These are phyloP conservation scores for Endocladia muricata DNA, from an alignment of 31 red algal genomes.

Conservation along the genomic window DNA sequence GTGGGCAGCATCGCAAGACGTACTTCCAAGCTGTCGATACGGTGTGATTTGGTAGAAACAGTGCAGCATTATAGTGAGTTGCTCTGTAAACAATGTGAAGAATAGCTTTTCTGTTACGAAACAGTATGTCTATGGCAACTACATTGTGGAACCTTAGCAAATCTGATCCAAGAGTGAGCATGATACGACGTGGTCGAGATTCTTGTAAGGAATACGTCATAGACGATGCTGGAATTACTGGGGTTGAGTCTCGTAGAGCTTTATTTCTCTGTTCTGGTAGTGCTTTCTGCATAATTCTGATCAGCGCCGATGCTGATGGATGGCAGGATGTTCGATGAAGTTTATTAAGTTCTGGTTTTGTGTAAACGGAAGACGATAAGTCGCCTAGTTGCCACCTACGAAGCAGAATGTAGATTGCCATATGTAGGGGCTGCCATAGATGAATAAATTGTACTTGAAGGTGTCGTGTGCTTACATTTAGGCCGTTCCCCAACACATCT, in stretches of 20 bases:
- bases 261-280: background rate
- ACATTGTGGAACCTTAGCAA: background rate
- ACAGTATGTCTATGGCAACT: background rate
- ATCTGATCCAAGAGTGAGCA: background rate
- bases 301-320: slow-evolving; percentile 3
- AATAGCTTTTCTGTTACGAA: background rate
- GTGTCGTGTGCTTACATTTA: too few species aligned
- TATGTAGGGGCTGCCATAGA: too few species aligned
- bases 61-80: background rate
- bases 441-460: too few species aligned
- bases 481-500: too few species aligned
- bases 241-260: background rate
- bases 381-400: background rate
- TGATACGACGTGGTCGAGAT: slow-evolving; percentile 5
- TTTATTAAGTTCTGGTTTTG: background rate
- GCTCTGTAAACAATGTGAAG: background rate
- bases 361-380: background rate
- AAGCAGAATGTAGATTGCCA: too few species aligned
- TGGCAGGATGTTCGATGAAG: slow-evolving; percentile 1
- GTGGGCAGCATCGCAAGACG: slow-evolving; percentile 2
- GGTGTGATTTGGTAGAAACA: background rate
- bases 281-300: background rate
- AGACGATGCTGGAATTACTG: background rate
- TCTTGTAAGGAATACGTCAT: background rate
- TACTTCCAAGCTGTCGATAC: background rate